phyloP scores from a whole-genome alignment of 1,284 basidiomycete genomes.

The Ustilago curta region DNA sequence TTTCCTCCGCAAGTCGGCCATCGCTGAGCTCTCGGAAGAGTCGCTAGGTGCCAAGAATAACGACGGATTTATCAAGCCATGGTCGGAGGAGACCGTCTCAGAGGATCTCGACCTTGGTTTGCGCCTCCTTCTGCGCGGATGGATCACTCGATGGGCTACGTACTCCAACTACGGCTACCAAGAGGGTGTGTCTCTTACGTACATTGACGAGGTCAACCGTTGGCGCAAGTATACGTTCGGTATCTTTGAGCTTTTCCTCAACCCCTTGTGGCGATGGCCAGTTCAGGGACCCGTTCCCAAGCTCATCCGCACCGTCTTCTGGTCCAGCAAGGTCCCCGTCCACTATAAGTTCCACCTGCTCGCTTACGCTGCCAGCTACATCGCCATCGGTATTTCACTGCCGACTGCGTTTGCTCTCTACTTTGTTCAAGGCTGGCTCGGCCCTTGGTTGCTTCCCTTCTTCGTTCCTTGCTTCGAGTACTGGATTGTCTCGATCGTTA shows the following conservation, averaged over 20 bases:
- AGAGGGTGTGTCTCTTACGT: constrained; percentile 82
- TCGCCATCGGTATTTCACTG: constrained; percentile 80
- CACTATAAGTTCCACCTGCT: constrained; percentile 81
- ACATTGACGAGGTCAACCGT: constrained; percentile 82
- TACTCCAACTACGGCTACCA: constrained; percentile 84
- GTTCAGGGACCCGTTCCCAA: constrained; percentile 80
- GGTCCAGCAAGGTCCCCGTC: constrained; percentile 72
- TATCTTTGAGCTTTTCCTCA: constrained; percentile 69
- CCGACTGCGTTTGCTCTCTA: constrained; percentile 79
- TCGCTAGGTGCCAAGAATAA: constrained; percentile 78
- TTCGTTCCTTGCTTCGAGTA: constrained; percentile 74
- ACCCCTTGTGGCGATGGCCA: constrained; percentile 75
- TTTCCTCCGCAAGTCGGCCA: constrained; percentile 73
- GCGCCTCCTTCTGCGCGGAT: constrained; percentile 71
- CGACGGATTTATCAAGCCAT: constrained; percentile 75
- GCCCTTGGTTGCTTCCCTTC: constrained; percentile 78
- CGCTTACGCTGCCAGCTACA: constrained; percentile 81
- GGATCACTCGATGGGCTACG: constrained; percentile 84
- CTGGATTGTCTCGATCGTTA: constrained; percentile 80
- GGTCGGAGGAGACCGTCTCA: constrained; percentile 83
- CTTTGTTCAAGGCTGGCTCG: constrained; percentile 77
- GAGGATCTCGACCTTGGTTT: constrained; percentile 84
- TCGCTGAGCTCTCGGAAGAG: constrained; percentile 77
- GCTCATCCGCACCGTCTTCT: constrained; percentile 77
- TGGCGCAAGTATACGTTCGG: constrained; percentile 91